phyloP scores from a whole-genome alignment of 73 alveolate species.

The Chromera velia region DNA sequence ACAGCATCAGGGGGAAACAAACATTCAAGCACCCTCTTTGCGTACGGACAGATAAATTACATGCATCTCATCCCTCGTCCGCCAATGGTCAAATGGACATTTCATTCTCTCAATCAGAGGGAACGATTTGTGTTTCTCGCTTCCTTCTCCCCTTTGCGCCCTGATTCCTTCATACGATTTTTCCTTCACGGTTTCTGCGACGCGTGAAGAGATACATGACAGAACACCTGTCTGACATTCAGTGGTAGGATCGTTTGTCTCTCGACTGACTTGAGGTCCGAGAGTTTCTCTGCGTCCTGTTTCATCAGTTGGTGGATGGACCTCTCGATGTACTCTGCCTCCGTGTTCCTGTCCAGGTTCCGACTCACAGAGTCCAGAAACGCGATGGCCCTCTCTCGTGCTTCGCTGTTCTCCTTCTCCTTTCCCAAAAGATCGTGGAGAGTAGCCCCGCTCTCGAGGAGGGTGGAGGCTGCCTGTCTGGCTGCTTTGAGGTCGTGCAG shows the following conservation, averaged over 20 bases:
- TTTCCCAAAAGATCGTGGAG: slow-evolving; percentile 73
- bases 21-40: too few species aligned
- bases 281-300: slow-evolving; percentile 59
- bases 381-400: slow-evolving; percentile 64
- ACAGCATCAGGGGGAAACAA: too few species aligned
- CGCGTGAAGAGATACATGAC: too few species aligned
- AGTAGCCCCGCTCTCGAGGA: slow-evolving; percentile 70
- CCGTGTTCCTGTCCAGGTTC: slow-evolving; percentile 62
- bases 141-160: too few species aligned
- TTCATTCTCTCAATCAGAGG: background rate
- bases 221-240: background rate
- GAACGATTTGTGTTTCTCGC: too few species aligned
- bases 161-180: too few species aligned
- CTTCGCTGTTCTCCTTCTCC: slow-evolving; percentile 73
- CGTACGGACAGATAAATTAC: too few species aligned
- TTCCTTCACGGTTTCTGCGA: too few species aligned
- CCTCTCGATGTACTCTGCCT: slow-evolving; percentile 67
- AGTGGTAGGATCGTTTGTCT: background rate
- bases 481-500: slow-evolving; percentile 68
- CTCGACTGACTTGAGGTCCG: slow-evolving; percentile 48
- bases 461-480: slow-evolving; percentile 60
- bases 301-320: slow-evolving; percentile 60
- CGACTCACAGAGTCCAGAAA: slow-evolving; percentile 66
- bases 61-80: too few species aligned
- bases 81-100: background rate